Evolutionary conservation across 2,329 filamentous ascomycete genomes (phyloP).

Genomic region (Diplodia intermedia): DNA sequence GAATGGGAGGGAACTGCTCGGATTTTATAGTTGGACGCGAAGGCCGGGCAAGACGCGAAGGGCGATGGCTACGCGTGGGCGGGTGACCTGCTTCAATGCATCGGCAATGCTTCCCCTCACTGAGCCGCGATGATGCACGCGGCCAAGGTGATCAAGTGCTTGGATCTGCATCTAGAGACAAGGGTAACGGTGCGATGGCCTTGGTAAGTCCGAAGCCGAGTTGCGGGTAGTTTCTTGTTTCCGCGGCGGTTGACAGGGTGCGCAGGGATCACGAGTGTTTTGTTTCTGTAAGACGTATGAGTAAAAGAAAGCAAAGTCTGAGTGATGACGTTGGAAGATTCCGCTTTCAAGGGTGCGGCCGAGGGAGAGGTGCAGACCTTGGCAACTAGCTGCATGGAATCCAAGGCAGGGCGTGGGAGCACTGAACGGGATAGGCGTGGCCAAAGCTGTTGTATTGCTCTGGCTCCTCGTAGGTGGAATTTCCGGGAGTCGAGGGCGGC

Average conservation of each 20-base stretch:
- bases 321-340: conserved; percentile 10
- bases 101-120: conserved; percentile 24
- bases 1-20: not conserved
- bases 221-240: not conserved
- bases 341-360: conserved; percentile 16
- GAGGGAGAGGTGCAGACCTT: not conserved
- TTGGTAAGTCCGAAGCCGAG: not conserved
- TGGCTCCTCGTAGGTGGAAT: conserved; percentile 22
- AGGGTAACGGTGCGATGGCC: not conserved
- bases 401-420: not conserved
- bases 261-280: conserved; percentile 17
- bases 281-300: conserved; percentile 20
- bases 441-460: not conserved
- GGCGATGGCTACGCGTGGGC: conserved; percentile 11
- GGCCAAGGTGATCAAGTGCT: conserved; percentile 24
- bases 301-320: not conserved
- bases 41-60: conserved; percentile 1
- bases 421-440: not conserved
- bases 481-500: not conserved
- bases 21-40: conserved; percentile 18
- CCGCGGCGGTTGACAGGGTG: not conserved
- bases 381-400: not conserved
- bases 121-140: not conserved
- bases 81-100: not conserved
- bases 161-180: not conserved